These are phyloP conservation scores for Penicillium sp. DNA, from an alignment of 2,329 filamentous ascomycete genomes.

Conservation along the genomic window DNA sequence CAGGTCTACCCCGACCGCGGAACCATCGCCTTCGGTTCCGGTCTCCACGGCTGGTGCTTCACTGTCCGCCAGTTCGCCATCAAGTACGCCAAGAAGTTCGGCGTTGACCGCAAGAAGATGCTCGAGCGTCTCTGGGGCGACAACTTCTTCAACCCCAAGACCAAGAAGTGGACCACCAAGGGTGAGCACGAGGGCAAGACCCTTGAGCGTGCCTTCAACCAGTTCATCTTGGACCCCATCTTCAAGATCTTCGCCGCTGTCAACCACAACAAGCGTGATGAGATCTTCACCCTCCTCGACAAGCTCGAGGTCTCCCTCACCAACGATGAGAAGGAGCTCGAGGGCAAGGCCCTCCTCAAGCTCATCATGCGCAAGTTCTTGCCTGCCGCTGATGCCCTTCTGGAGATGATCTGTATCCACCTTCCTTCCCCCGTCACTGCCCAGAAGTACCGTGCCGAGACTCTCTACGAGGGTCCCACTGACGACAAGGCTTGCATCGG, in stretches of 20 bases:
- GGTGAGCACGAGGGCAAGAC: conserved; percentile 78
- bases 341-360: conserved; percentile 98
- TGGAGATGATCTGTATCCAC: conserved; percentile 99
- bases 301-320: conserved; percentile 95
- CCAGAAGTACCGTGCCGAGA: conserved; percentile 97
- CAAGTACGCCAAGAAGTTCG: conserved; percentile 99
- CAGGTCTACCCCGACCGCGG: conserved; percentile 98
- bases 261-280: conserved; percentile 99
- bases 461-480: conserved; percentile 93
- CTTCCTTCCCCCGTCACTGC: conserved; percentile 93
- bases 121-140: conserved; percentile 99
- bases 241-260: conserved; percentile 97
- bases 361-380: conserved; percentile 98
- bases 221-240: conserved; percentile 99
- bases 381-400: conserved; percentile 92
- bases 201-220: conserved; percentile 98
- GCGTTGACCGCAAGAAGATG: conserved; percentile 99
- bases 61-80: conserved; percentile 96
- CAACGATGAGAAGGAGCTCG: conserved; percentile 82
- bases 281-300: conserved; percentile 75
- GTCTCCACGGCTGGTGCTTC: conserved; percentile 99
- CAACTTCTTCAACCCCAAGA: conserved; percentile 99
- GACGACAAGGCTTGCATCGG: conserved; percentile 92
- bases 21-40: conserved; percentile 98
- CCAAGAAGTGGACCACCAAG: conserved; percentile 99